Conservation (phyloP, 371 early-diverging fungal species). For the Syncephalis fuscata region DNA sequence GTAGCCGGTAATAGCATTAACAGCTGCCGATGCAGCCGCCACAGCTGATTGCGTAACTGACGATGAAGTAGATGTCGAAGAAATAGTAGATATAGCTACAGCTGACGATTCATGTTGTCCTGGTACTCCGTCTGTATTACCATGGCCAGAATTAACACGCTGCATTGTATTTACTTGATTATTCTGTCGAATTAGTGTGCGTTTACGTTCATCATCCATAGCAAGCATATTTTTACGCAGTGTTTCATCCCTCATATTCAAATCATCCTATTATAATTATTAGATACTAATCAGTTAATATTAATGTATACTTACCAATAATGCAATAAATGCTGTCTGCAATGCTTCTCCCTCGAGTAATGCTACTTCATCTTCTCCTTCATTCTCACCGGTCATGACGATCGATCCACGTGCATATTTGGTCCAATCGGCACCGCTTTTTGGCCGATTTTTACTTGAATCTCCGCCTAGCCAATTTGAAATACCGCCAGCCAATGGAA, state of each 20-base stretch:
- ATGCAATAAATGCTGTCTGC: too few relatives aligned
- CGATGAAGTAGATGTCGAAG: not conserved
- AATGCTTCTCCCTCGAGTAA: too few relatives aligned
- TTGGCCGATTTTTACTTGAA: too few relatives aligned
- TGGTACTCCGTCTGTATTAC: not conserved
- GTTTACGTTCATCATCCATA: constrained; percentile 1
- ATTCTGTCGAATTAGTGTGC: constrained; percentile 1
- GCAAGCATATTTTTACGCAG: not conserved
- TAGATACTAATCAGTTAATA: too few relatives aligned
- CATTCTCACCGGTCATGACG: too few relatives aligned
- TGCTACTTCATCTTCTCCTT: too few relatives aligned
- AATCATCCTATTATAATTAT: constrained; percentile 3
- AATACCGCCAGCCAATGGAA: too few relatives aligned
- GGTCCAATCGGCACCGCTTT: too few relatives aligned
- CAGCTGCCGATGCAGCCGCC: not conserved
- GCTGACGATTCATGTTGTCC: not conserved
- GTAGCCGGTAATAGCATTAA: constrained; percentile 1
- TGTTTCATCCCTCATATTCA: not conserved
- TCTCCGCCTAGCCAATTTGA: too few relatives aligned
- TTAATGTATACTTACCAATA: too few relatives aligned
- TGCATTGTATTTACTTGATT: not conserved
- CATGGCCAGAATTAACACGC: not conserved
- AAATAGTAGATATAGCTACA: not conserved
- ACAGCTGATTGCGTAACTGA: not conserved
- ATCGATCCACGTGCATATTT: too few relatives aligned